A percentile compares a stretch with the other conserved stretches of the same genome.
These are phyloP conservation scores for Phytopythium ostracodes DNA, from an alignment of 352 stramenopile species.

Conservation along the genomic window DNA sequence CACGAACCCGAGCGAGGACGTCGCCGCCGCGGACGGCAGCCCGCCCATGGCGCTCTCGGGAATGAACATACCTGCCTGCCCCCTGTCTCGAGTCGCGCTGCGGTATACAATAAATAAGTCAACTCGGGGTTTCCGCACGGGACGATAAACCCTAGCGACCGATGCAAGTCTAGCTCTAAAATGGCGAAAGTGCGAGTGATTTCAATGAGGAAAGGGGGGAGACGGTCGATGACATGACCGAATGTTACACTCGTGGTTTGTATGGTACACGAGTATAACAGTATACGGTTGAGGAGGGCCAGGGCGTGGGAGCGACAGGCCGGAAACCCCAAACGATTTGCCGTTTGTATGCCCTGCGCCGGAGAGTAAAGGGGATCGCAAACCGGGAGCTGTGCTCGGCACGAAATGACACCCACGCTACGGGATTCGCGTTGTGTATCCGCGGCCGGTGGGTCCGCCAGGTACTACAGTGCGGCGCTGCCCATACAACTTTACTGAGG, in stretches of 20 bases:
- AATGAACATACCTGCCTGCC: slow-evolving; percentile 8
- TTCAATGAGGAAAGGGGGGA: neutral
- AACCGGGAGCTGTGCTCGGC: neutral
- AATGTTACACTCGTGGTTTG: neutral
- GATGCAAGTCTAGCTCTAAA: neutral
- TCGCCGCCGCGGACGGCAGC: slow-evolving; percentile 15
- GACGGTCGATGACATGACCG: too few relatives aligned
- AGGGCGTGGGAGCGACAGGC: too few relatives aligned
- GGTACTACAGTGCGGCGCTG: too few relatives aligned
- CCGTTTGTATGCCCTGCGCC: too few relatives aligned
- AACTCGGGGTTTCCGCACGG: neutral
- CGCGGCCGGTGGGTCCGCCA: too few relatives aligned
- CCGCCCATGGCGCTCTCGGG: slow-evolving; percentile 24
- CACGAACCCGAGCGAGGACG: slow-evolving; percentile 36
- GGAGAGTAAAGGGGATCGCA: too few relatives aligned
- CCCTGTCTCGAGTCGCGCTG: neutral
- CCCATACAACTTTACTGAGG: too few relatives aligned
- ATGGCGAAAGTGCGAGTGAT: neutral
- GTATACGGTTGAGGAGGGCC: neutral
- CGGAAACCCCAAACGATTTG: too few relatives aligned
- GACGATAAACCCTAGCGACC: neutral
- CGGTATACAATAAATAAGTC: neutral
- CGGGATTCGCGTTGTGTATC: neutral
- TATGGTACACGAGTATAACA: neutral
- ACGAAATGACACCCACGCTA: neutral